phyloP scores from a whole-genome alignment of 2,329 filamentous ascomycete species.

The Lachnellula hyalina region DNA sequence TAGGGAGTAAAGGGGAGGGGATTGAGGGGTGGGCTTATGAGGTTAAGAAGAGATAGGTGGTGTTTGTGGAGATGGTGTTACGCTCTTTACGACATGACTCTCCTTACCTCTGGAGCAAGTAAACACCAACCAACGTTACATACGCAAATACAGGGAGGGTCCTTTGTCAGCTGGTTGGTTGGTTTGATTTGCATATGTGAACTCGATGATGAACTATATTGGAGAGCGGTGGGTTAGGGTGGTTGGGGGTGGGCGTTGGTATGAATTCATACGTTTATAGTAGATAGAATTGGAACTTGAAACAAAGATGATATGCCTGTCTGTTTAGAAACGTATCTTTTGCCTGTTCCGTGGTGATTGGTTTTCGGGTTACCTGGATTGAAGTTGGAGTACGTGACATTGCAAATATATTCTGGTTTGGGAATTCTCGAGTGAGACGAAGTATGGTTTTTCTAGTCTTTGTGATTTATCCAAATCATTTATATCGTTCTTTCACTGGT shows the following conservation, averaged over 20 bases:
- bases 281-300: background rate
- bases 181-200: too few species aligned
- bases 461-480: too few species aligned
- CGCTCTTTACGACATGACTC: too few species aligned
- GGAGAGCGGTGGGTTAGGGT: background rate
- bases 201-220: background rate
- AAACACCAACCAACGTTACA: too few species aligned
- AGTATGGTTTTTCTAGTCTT: too few species aligned
- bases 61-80: too few species aligned
- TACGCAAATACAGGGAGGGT: background rate
- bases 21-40: conserved; percentile 93
- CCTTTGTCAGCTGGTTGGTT: too few species aligned
- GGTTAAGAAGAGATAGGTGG: conserved; percentile 57
- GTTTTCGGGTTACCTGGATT: background rate
- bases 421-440: too few species aligned
- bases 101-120: too few species aligned
- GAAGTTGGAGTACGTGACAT: background rate
- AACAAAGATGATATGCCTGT: background rate
- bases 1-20: conserved; percentile 80
- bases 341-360: background rate
- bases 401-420: too few species aligned
- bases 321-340: too few species aligned
- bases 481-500: too few species aligned
- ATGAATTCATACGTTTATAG: background rate
- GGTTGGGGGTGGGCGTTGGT: background rate